Conservation (phyloP, 2,329 filamentous ascomycete species). For the Aspergillus sp. region DNA sequence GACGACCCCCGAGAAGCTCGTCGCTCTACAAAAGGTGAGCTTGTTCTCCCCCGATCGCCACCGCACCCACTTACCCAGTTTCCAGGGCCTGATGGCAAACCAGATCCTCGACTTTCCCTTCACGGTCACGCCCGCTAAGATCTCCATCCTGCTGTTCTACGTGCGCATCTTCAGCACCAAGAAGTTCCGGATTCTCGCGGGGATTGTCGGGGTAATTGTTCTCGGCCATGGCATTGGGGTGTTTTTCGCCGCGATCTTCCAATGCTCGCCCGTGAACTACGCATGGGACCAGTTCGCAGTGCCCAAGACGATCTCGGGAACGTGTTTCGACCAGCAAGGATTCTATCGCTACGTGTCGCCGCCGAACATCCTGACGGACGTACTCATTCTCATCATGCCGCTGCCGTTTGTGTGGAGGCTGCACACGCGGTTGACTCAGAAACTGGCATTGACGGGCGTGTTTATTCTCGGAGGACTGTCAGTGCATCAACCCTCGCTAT, state of each 20-base stretch:
- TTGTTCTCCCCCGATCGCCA: background rate
- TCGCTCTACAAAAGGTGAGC: constrained; percentile 17
- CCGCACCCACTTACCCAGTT: background rate
- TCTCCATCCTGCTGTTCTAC: constrained; percentile 25
- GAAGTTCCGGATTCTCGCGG: constrained; percentile 17
- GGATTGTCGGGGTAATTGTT: constrained; percentile 18
- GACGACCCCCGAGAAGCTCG: constrained; percentile 6
- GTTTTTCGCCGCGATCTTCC: constrained; percentile 23
- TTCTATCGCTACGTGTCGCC: constrained; percentile 22
- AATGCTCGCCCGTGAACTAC: constrained; percentile 20
- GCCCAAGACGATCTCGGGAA: constrained; percentile 6
- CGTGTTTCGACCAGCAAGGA: constrained; percentile 17
- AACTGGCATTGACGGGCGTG: constrained; percentile 20
- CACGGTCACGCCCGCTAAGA: constrained; percentile 22
- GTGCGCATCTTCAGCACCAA: constrained; percentile 21
- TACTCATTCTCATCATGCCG: constrained; percentile 14
- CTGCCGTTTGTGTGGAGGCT: constrained; percentile 15
- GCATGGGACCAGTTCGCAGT: too few relatives aligned
- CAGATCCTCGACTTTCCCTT: constrained; percentile 23
- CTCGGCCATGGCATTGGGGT: constrained; percentile 17
- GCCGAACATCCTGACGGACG: constrained; percentile 11
- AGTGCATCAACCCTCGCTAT: constrained; percentile 3
- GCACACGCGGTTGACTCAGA: constrained; percentile 12
- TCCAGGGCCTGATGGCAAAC: constrained; percentile 15
- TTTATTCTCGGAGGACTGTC: constrained; percentile 24